A percentile compares a stretch with the other conserved stretches of the same genome.
These are phyloP conservation scores for Apiospora kogelbergensis DNA, from an alignment of 2,329 filamentous ascomycete genomes.

Conservation along the genomic window DNA sequence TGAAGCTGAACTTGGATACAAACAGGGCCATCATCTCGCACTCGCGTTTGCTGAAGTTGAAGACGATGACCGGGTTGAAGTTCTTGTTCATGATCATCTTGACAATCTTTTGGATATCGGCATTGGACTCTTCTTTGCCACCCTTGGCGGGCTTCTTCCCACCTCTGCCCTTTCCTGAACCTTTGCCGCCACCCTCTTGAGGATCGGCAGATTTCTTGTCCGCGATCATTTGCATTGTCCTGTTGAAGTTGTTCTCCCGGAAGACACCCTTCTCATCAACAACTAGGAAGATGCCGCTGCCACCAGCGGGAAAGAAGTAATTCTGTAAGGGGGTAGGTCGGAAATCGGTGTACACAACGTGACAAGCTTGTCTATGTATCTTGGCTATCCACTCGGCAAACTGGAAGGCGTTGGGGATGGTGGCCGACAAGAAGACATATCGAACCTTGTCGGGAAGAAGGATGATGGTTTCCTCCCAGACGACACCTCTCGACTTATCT, in stretches of 20 bases:
- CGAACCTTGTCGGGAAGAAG: conserved; percentile 96
- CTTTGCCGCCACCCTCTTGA: conserved; percentile 74
- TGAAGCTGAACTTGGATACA: conserved; percentile 87
- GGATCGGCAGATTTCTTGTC: conserved; percentile 85
- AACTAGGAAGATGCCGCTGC: conserved; percentile 88
- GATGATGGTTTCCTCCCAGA: conserved; percentile 99
- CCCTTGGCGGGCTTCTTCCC: conserved; percentile 85
- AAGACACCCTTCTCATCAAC: conserved; percentile 97
- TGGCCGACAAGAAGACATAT: conserved; percentile 97
- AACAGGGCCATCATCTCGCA: conserved; percentile 88
- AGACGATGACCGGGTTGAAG: conserved; percentile 97
- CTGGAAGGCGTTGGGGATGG: conserved; percentile 98
- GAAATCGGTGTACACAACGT: conserved; percentile 99
- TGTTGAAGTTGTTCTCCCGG: conserved; percentile 95
- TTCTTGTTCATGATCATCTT: conserved; percentile 98
- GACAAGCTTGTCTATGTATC: conserved; percentile 94
- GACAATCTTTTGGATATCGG: conserved; percentile 96
- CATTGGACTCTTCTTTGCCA: conserved; percentile 66
- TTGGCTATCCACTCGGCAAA: conserved; percentile 99
- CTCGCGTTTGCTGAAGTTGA: conserved; percentile 98
- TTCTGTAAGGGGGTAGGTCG: conserved; percentile 94
- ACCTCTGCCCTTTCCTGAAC: conserved; percentile 85
- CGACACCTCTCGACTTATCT: conserved; percentile 90
- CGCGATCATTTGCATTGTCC: conserved; percentile 87
- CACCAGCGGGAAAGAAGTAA: conserved; percentile 94